Base-by-base conservation (phyloP, 2,329 filamentous ascomycete species). In the Colletotrichum sojae region DNA sequence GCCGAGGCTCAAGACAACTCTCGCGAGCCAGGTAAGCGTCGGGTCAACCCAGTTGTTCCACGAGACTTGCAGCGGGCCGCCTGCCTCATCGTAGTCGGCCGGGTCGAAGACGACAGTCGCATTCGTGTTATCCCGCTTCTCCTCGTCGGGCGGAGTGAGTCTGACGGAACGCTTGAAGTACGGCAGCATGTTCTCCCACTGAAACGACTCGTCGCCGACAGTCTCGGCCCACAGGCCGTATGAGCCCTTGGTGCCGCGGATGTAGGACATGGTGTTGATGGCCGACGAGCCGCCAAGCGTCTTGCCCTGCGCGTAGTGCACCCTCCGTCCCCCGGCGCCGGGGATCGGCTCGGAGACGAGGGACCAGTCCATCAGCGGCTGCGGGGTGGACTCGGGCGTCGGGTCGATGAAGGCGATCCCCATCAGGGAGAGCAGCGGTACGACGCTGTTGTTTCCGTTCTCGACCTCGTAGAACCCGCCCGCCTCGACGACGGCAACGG, bases 1-100 rank as follows among this genome's bases (percentile, higher is more conserved):
- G 0, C 84, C 84, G 13, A 85, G 78, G 1, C 77, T 77, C 20
- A 81, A 71, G 62, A 86, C 75, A 1, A 77, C 83, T 25, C 45
- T 43, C 4, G 68, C 70, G 46, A 73, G 66, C 73, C 73, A 77
- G 1, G 73, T 73, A 27, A 68, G 55, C 9, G 71, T 75, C 8
- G 74, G 54, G n/a, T 74, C 55, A 56, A 64, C 73, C 46, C 71
- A 77, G 70, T 75, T 77, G 43, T 73, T 56, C 66, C 70, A 76
- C 8, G 74, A 73, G 6, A 78, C 72, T 13, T 73, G 71, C 9
- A 80, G 54, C 2, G 77, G 75, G 6, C 76, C 76, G 15, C 71
- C 71, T 22, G 43, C 16, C 13, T 70, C 43, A 1, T 68, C 64
- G 57, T 80, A 80, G 46, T 74, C 76, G 2, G 65, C 45, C 4